phyloP scores from a whole-genome alignment of 768 basidiomycete genomes.

The Kwoniella newhampshirensis region DNA sequence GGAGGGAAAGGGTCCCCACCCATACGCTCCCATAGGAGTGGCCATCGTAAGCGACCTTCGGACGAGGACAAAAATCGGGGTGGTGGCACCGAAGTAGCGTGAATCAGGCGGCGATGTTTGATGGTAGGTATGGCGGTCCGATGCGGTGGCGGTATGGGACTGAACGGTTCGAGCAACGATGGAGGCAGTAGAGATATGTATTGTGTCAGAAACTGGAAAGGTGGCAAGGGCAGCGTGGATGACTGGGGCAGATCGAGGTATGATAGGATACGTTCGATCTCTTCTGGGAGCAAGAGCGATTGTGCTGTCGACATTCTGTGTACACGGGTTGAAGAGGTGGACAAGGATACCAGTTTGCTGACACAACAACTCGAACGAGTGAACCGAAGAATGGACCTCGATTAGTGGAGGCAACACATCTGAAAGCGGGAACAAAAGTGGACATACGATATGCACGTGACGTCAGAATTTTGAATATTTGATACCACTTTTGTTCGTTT shows the following conservation, averaged over 20 bases:
- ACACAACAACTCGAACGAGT: neutral
- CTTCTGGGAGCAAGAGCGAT: constrained; percentile 19
- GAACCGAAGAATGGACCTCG: neutral
- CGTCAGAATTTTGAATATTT: constrained; percentile 22
- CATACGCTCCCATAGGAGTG: constrained; percentile 47
- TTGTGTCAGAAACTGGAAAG: constrained; percentile 36
- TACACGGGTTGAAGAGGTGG: neutral
- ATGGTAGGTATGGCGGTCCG: constrained; percentile 38
- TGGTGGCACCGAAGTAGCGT: constrained; percentile 19
- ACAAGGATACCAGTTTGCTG: neutral
- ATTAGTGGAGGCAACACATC: constrained; percentile 6
- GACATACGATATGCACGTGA: constrained; percentile 15
- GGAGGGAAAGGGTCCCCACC: constrained; percentile 34
- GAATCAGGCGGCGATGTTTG: constrained; percentile 45
- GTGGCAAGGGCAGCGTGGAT: constrained; percentile 30
- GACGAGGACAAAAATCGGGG: constrained; percentile 17
- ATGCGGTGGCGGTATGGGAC: constrained; percentile 34
- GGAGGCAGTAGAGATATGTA: constrained; percentile 35
- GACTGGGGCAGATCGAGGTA: constrained; percentile 39
- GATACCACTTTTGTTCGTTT: neutral
- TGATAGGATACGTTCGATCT: constrained; percentile 28
- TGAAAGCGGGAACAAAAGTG: constrained; percentile 10
- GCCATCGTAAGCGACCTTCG: constrained; percentile 40
- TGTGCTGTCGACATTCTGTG: constrained; percentile 5
- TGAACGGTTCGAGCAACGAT: constrained; percentile 31